Evolutionary conservation across 2,329 filamentous ascomycete genomes (phyloP).

Genomic region (Albifimbria verrucaria): DNA sequence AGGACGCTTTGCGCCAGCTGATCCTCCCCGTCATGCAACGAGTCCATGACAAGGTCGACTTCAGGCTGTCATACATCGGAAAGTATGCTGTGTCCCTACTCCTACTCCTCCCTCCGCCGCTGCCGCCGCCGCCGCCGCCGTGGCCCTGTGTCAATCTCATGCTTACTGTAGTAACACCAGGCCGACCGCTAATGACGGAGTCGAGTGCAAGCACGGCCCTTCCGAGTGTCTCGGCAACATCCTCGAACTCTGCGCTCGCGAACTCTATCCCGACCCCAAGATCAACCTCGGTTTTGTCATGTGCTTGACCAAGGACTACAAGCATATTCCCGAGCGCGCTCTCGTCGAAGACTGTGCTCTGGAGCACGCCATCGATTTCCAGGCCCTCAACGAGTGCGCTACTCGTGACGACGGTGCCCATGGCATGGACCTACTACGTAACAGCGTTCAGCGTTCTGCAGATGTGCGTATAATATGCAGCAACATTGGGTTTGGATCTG

Average conservation of each 20-base stretch:
- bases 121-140: too few relatives aligned
- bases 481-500: too few relatives aligned
- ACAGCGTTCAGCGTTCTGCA: constrained; percentile 62
- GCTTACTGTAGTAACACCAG: constrained; percentile 38
- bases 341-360: constrained; percentile 84
- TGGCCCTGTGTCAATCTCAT: too few relatives aligned
- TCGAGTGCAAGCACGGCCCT: constrained; percentile 86
- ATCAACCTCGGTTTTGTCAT: constrained; percentile 90
- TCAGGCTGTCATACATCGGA: constrained; percentile 87
- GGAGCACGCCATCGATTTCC: constrained; percentile 85
- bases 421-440: constrained; percentile 63
- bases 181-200: constrained; percentile 73
- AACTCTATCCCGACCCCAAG: constrained; percentile 80
- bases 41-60: constrained; percentile 81
- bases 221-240: constrained; percentile 91
- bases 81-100: constrained; percentile 43
- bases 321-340: constrained; percentile 71
- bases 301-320: constrained; percentile 77
- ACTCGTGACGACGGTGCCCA: constrained; percentile 71
- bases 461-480: constrained; percentile 45
- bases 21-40: constrained; percentile 84
- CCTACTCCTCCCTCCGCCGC: neutral
- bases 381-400: constrained; percentile 76
- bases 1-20: constrained; percentile 75
- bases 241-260: constrained; percentile 83